Base-by-base conservation (phyloP, 257 asterid genomes). In the Solanum sitiens region DNA sequence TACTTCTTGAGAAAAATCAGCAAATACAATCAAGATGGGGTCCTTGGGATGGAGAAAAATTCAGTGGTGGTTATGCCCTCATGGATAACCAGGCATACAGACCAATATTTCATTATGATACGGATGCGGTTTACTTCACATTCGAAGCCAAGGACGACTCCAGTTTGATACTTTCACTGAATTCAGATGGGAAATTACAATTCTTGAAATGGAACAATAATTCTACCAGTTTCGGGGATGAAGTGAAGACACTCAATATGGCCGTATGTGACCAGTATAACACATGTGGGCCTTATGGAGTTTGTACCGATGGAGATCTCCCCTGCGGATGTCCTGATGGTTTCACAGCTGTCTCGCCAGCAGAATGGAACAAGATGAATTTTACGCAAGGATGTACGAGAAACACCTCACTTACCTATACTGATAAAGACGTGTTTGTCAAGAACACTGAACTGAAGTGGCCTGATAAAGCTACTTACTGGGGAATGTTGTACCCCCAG, bases 41-140 rank as follows among this genome's bases (percentile, higher is more conserved):
- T 23, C 94, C 95, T 5, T 92, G 93, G 89, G 89, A 90, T 70
- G 94, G 95, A 14, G 61, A 88, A 4, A 84, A 84, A 61, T 89
- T 91, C 15, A 91, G 93, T 33, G 93, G 93, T 3, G 59, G 84
- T 20, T 53, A 80, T 39, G 67, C 40, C 59, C 47, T 89, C 20
- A 89, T 77, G 73, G 61, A 84, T 7, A 88, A 89, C 14, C 35
- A 84, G 2, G 89, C 89, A 4, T 90, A 89, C 67, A 72, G 50
- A 30, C 79, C 86, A 50, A 77, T 87, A 8, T 93, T 86, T 27
- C 25, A 47, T 47, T 86, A 39, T 12, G 86, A 68, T 20, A 14
- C 65, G 16, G 87, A 88, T 45, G 91, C 45, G 84, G 75, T 89
- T 80, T 93, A 90, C 72, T 90, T 90, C 16, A 59, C 87, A 72